Evolutionary conservation across 192 early-diverging fungal genomes (phyloP), one percentile per base, ranked within the genome.

Genomic region (Diversispora eburnea): DNA sequence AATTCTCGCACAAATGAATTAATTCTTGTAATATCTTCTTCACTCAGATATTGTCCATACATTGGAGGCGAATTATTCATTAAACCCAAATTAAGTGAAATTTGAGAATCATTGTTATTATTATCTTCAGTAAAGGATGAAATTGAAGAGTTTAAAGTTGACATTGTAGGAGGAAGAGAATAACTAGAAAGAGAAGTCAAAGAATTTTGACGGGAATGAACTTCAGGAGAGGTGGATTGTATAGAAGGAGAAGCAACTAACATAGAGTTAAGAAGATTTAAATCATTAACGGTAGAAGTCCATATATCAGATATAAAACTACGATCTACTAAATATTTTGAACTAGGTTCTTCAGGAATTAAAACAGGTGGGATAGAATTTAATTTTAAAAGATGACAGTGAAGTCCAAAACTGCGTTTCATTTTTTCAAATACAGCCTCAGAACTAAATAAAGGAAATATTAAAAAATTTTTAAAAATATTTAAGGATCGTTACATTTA

Each of bases 321-420:
- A 19, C 20, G 49, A 49, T 20, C 46, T 20, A 9, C 9, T 25
- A 15, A 22, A 47, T 19, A 8, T 15, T 56, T 10, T n/a, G 42
- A 46, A 17, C 22, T 8, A 15, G 57, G 58, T 13, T 71, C 75
- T 20, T 77, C 75, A 45, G 58, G 78, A 20, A 63, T 76, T 19
- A 74, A 47, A 7, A 73, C 47, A 22, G 64, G 77, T 63, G 73
- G 74, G 9, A 70, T 71, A 51, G 90, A 87, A 74, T 91, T 93
- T 74, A 93, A 74, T 60, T 79, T 80, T 10, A 91, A 72, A 12
- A 91, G 60, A 64, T 85, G 82, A 62, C 87, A 88, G 61, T 86
- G 80, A 12, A 91, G 67, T 15, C 87, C 87, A 77, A 91, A 88
- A 33, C 79, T 84, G 70, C 85, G 83, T 70, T 88, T 89, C 84